A percentile compares a stretch with the other conserved stretches of the same genome.
These are phyloP conservation scores for Bathelium albidoporum DNA, from an alignment of 495 filamentous ascomycete species.

Conservation along the genomic window DNA sequence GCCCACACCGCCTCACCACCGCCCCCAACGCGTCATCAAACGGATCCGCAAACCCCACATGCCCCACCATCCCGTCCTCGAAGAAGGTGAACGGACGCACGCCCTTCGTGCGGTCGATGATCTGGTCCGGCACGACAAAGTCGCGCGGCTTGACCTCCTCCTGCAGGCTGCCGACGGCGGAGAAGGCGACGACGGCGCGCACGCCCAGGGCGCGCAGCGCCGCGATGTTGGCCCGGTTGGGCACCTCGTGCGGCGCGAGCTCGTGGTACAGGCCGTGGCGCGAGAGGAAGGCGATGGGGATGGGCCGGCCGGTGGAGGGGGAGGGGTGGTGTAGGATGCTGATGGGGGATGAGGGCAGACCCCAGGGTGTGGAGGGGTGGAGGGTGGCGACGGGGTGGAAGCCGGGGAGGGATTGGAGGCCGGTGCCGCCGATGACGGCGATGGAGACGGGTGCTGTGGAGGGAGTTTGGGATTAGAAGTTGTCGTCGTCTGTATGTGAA, in stretches of 20 bases:
- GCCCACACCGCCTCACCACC: conserved; percentile 60
- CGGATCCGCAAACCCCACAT: conserved; percentile 91
- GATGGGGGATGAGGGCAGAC: conserved; percentile 80
- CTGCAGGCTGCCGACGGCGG: conserved; percentile 83
- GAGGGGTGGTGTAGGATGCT: conserved; percentile 72
- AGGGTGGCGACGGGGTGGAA: conserved; percentile 75
- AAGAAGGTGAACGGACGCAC: conserved; percentile 82
- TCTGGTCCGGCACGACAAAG: conserved; percentile 90
- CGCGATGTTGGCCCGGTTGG: conserved; percentile 86
- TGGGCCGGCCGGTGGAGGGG: conserved; percentile 42
- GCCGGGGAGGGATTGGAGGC: conserved; percentile 58
- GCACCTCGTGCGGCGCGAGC: conserved; percentile 84
- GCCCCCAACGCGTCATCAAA: conserved; percentile 71
- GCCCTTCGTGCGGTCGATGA: conserved; percentile 97
- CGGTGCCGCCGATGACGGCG: conserved; percentile 94
- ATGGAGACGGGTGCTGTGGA: conserved; percentile 66
- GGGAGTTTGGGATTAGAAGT: conserved; percentile 3
- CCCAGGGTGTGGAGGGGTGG: conserved; percentile 76
- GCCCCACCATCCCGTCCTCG: conserved; percentile 83
- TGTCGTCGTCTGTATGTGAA: too few relatives aligned
- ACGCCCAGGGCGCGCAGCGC: conserved; percentile 85
- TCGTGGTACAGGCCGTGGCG: conserved; percentile 85
- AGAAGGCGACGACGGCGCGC: conserved; percentile 82
- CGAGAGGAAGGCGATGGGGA: conserved; percentile 84
- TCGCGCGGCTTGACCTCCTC: conserved; percentile 89